These are phyloP conservation scores for Magnolia kwangsiensis DNA, from an alignment of 164 flowering plant species.

Conservation along the genomic window DNA sequence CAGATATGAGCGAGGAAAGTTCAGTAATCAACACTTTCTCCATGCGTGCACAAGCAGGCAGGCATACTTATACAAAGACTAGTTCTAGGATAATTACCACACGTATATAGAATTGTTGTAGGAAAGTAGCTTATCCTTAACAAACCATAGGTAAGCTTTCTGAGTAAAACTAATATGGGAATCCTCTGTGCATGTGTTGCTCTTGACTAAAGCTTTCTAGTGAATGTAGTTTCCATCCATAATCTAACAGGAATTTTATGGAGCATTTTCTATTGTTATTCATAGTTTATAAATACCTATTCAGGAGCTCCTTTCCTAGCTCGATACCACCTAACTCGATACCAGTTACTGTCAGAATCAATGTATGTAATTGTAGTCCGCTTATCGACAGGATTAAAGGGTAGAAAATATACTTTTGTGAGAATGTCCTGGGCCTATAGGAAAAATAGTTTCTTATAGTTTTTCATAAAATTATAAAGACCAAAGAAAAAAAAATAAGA, in stretches of 20 bases:
- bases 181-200: no score
- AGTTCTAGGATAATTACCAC: no score
- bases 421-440: slow-evolving; percentile 72
- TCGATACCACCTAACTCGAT: no score
- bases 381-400: slow-evolving; percentile 88
- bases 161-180: no score
- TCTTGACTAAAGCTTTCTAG: background rate
- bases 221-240: background rate
- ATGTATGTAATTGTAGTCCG: slow-evolving; percentile 84
- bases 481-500: background rate
- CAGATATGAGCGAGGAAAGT: no score
- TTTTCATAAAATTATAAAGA: background rate
- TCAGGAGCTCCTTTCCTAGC: slow-evolving; percentile 96
- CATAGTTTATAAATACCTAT: slow-evolving; percentile 42
- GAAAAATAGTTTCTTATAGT: background rate
- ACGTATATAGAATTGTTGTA: no score
- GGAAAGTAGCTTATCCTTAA: no score
- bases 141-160: no score
- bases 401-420: slow-evolving; percentile 74
- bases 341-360: slow-evolving; percentile 70
- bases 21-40: no score
- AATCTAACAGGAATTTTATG: background rate
- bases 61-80: no score
- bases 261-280: background rate
- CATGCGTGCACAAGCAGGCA: no score